Base-by-base conservation (phyloP, 352 stramenopile species). In the Thalassiosira livingstoniorum region DNA sequence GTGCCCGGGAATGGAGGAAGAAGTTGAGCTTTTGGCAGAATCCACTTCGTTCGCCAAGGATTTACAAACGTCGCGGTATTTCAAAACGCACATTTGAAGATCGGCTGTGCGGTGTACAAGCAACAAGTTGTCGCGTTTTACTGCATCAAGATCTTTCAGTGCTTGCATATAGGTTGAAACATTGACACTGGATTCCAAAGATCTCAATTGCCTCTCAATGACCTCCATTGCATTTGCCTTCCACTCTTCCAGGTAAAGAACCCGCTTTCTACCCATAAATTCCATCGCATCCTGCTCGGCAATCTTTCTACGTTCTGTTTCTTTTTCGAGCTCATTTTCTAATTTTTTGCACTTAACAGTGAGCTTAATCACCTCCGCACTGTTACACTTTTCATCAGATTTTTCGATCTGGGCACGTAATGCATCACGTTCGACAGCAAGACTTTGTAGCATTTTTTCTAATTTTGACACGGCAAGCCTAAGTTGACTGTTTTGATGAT, bases 261-360 rank as follows among this genome's bases (percentile, higher is more conserved):
- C 47, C n/a, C 60, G 23, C 37, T 57, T 43, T 21, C 34, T 74
- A 25, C 47, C 39, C 45, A 35, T 29, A 27, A 42, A 67, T 39
- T 68, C 39, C 21, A 27, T 18, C 0, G 45, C 25, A 58, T 80
- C 25, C 13, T 35, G 34, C 3, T 63, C 5, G 7, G 21, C 11
- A 1, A 42, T 39, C 7, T 3, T 39, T 25, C 63, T 58, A 15
- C n/a, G 34, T 34, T 61, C 23, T 39, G 25, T 37, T 51, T 75
- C 58, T 31, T 25, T 58, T 58, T 10, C 45, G 18, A 81, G n/a
- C 23, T 76, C 45, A 34, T 74, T 45, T 61, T 80, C 70, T 13
- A 80, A 51, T 15, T 18, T 25, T 78, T 82, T 74, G 39, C 51
- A 78, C 23, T 80, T 75, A 1, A 54, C 42, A 35, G 32, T 72